Conservation (phyloP, 164 flowering plant genomes). For the Tetrastigma voinierianum region DNA sequence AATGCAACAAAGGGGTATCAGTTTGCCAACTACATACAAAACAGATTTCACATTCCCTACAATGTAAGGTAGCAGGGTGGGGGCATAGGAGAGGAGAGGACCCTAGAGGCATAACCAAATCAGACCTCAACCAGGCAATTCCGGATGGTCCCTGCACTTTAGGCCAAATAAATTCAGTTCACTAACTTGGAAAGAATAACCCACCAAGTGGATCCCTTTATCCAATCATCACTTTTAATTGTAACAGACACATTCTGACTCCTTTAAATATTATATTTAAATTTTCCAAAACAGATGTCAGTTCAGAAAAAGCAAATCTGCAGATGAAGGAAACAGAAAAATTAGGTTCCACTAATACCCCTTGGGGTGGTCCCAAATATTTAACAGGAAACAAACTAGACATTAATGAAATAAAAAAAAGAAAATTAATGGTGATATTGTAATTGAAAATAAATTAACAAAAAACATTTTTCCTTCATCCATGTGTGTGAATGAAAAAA, state of each 20-base stretch:
- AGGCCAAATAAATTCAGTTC: neutral
- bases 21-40: neutral
- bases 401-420: no score
- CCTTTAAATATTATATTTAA: neutral
- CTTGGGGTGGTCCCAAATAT: no score
- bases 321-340: no score
- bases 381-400: no score
- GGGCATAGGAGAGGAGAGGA: neutral
- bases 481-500: no score
- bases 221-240: neutral
- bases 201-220: neutral
- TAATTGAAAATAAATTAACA: no score
- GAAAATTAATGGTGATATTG: no score
- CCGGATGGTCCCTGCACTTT: slow-evolving; percentile 2
- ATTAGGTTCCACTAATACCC: no score
- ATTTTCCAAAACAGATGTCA: neutral
- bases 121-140: neutral
- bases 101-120: neutral
- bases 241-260: neutral
- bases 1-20: neutral
- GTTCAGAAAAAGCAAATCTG: neutral
- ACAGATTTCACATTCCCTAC: neutral
- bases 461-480: no score
- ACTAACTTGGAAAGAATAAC: neutral
- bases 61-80: neutral